These are phyloP conservation scores for Chenopodium berlandieri DNA, from an alignment of 148 eudicot species.

Conservation along the genomic window DNA sequence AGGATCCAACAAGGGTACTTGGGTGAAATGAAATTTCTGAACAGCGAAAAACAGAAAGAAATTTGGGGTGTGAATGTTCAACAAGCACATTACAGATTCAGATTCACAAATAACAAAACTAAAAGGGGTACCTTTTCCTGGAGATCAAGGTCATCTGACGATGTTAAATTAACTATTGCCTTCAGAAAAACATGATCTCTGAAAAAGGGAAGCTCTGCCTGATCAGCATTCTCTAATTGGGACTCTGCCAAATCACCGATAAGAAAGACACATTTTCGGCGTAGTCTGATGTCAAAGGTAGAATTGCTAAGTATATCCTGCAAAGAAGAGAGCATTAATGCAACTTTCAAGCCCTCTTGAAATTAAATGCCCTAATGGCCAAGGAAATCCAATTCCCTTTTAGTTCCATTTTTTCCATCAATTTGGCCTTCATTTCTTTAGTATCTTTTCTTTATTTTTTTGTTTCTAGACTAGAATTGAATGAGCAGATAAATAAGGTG, in stretches of 20 bases:
- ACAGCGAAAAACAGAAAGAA: neutral
- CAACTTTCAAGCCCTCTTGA: slow-evolving; percentile 15
- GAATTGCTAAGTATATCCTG: slow-evolving; percentile 78
- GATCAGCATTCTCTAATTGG: slow-evolving; percentile 46
- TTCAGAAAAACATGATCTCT: slow-evolving; percentile 60
- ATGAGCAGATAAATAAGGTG: neutral
- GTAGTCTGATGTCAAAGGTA: slow-evolving; percentile 64
- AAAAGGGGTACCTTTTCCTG: slow-evolving; percentile 67
- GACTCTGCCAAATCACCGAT: slow-evolving; percentile 67
- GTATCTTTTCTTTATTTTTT: no score
- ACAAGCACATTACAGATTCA: neutral
- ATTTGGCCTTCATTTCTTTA: no score
- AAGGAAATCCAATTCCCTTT: neutral
- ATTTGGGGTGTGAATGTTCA: neutral
- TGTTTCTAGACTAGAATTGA: neutral
- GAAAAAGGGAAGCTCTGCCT: slow-evolving; percentile 50
- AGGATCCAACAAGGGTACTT: neutral
- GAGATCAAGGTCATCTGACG: slow-evolving; percentile 73
- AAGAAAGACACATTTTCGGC: slow-evolving; percentile 62
- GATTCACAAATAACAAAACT: neutral
- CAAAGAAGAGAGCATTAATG: slow-evolving; percentile 28
- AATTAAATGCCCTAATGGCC: neutral
- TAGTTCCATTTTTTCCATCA: neutral
- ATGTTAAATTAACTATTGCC: slow-evolving; percentile 60
- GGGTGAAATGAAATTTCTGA: neutral